Percentiles rank a stretch among this genome's conserved stretches.
Conservation (phyloP, 2,329 filamentous ascomycete genomes). For the Botrytis fragariae region DNA sequence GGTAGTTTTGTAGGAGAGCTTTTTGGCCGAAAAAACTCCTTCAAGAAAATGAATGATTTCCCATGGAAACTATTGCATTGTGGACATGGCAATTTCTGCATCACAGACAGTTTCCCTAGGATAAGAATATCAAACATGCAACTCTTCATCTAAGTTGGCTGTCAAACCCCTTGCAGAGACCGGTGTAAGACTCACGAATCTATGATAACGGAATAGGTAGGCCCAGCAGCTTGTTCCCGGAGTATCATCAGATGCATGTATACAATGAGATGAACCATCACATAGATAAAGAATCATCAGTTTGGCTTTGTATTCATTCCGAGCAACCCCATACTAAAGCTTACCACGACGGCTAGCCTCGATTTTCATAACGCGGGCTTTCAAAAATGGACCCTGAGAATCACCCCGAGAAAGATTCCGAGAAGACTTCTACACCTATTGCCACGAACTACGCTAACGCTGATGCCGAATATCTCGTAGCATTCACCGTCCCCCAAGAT, state of each 20-base stretch:
- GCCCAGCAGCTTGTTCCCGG: background rate
- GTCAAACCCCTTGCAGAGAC: background rate
- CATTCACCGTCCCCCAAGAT: constrained; percentile 33
- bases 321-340: background rate
- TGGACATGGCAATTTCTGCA: background rate
- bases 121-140: background rate
- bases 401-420: constrained; percentile 5
- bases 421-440: background rate
- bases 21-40: background rate
- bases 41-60: background rate
- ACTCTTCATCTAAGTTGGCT: background rate
- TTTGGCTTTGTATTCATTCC: background rate
- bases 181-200: background rate
- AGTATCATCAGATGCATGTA: background rate
- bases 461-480: constrained; percentile 25
- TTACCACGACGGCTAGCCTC: background rate
- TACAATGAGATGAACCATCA: background rate
- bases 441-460: background rate
- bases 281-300: background rate
- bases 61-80: background rate
- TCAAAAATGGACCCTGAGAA: background rate
- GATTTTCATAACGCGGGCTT: background rate
- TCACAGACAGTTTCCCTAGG: background rate
- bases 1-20: background rate
- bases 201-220: background rate